Percentiles rank a stretch among this genome's conserved stretches.
Conservation (phyloP, 306 rosid genomes). For the Gynostemma pentaphyllum region DNA sequence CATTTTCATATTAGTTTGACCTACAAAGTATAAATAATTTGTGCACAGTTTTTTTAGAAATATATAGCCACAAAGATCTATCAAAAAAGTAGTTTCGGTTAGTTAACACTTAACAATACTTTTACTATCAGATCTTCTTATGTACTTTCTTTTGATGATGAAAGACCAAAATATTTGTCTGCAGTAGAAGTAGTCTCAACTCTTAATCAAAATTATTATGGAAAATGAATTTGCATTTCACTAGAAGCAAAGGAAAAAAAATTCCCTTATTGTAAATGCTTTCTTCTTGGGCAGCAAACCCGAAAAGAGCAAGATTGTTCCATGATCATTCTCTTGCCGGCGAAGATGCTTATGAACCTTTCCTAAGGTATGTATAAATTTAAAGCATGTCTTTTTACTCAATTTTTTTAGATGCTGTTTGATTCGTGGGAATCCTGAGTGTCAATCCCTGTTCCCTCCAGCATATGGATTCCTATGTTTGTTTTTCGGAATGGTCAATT, state of each 20-base stretch:
- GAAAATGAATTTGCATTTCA: background rate
- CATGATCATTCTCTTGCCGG: slow-evolving; percentile 64
- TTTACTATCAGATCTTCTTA: background rate
- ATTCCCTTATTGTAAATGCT: slow-evolving; percentile 3
- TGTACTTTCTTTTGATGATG: background rate
- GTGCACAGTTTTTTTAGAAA: background rate
- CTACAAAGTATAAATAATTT: background rate
- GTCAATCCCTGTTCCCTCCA: no score
- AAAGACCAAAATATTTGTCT: background rate
- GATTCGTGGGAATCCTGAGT: no score
- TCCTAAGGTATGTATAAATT: slow-evolving; percentile 55
- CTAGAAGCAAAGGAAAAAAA: slow-evolving; percentile 1
- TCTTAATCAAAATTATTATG: background rate
- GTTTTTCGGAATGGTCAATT: no score
- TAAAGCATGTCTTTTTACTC: background rate
- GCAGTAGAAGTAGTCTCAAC: no score
- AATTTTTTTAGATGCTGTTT: background rate
- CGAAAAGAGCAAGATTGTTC: slow-evolving; percentile 78
- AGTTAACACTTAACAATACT: background rate
- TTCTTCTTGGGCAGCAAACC: slow-evolving; percentile 52
- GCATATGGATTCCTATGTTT: no score
- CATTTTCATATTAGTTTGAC: background rate
- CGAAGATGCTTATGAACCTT: slow-evolving; percentile 82
- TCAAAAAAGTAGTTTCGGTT: background rate
- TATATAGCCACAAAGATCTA: background rate